Percentiles rank a stretch among this genome's conserved stretches.
Conservation (phyloP, 1,284 basidiomycete species). For the Uromyces viciae-fabae region DNA sequence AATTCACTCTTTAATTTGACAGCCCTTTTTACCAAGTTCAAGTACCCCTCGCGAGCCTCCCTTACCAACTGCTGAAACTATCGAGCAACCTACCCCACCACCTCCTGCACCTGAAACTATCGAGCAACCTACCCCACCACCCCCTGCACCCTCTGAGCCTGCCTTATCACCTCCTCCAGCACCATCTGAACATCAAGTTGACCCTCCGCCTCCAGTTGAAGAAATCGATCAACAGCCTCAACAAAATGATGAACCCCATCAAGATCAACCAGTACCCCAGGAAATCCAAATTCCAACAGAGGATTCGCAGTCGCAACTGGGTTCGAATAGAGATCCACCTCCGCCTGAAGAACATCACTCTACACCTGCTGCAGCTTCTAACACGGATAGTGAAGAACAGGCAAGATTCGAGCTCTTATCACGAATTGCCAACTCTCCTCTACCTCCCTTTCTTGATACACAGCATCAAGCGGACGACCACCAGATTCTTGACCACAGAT, state of each 20-base stretch:
- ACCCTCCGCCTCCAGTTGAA: not conserved
- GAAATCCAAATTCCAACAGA: not conserved
- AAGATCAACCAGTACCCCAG: not conserved
- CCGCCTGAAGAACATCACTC: not conserved
- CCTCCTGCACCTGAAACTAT: not conserved
- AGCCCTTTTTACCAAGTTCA: conserved; percentile 7
- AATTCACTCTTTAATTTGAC: not conserved
- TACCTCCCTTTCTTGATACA: not conserved
- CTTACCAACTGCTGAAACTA: not conserved
- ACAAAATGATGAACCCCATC: not conserved
- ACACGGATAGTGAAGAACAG: conserved; percentile 1
- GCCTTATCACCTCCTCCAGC: not conserved
- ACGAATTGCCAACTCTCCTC: conserved; percentile 1
- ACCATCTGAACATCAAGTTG: conserved; percentile 8
- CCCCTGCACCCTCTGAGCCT: conserved; percentile 1
- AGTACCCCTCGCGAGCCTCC: not conserved
- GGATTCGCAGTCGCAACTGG: not conserved
- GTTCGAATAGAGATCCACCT: not conserved
- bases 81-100: not conserved
- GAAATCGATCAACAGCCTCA: not conserved
- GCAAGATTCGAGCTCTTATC: not conserved
- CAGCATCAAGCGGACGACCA: not conserved
- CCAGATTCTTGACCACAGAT: not conserved
- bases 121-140: conserved; percentile 11
- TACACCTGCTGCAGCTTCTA: not conserved